A percentile compares a stretch with the other conserved stretches of the same genome.
Conservation (phyloP, 2,329 filamentous ascomycete species). For the Colletotrichum eleusines region DNA sequence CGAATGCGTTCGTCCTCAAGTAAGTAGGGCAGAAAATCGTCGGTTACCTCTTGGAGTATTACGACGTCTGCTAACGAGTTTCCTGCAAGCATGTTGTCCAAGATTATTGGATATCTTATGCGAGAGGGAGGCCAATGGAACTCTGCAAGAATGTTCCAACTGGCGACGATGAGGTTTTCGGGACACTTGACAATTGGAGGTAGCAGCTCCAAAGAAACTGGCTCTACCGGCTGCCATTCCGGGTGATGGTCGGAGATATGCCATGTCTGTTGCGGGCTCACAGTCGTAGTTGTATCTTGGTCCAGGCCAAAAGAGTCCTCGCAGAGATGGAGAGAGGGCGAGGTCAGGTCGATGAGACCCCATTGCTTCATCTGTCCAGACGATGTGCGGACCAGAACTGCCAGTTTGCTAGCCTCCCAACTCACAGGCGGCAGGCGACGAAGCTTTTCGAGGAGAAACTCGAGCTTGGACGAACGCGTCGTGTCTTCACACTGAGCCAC, state of each 20-base stretch:
- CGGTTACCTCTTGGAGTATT: conserved; percentile 73
- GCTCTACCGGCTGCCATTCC: conserved; percentile 9
- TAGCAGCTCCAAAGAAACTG: too few species aligned
- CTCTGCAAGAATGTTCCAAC: conserved; percentile 67
- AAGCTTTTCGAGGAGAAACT: conserved; percentile 66
- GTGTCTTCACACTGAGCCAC: conserved; percentile 68
- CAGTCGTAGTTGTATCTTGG: neutral
- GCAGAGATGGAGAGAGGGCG: conserved; percentile 29
- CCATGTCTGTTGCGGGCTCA: conserved; percentile 17
- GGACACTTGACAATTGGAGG: neutral
- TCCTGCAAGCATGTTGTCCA: conserved; percentile 58
- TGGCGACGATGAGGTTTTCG: conserved; percentile 56
- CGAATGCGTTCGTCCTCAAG: conserved; percentile 61
- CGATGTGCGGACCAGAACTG: conserved; percentile 64
- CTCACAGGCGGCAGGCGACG: conserved; percentile 59
- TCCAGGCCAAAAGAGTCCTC: neutral
- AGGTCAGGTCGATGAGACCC: conserved; percentile 59
- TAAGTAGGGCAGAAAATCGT: conserved; percentile 70
- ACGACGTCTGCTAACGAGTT: conserved; percentile 60
- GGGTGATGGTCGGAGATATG: conserved; percentile 20
- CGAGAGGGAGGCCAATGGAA: conserved; percentile 60
- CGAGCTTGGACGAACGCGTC: conserved; percentile 55
- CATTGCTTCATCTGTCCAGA: conserved; percentile 67
- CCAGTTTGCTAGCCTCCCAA: conserved; percentile 63
- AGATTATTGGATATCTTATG: conserved; percentile 56